Evolutionary conservation across 805 yeast genomes (phyloP).

Genomic region (Saccharomycopsis fermentans): DNA sequence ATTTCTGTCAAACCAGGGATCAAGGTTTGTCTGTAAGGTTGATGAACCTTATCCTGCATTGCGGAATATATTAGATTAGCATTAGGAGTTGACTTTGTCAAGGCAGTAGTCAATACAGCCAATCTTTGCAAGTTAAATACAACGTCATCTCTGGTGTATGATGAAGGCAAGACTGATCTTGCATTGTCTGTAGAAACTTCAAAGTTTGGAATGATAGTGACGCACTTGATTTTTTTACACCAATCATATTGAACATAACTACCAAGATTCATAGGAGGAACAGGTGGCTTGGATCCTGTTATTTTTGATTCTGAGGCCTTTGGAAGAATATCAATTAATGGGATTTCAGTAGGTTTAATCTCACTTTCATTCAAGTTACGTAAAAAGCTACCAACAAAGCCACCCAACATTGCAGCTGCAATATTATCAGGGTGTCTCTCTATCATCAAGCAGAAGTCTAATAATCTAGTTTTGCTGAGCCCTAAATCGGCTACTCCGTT

Average conservation of each 20-base stretch:
- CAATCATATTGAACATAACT: slow-evolving; percentile 78
- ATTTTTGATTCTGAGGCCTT: slow-evolving; percentile 62
- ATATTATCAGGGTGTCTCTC: slow-evolving; percentile 98
- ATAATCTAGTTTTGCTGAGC: slow-evolving; percentile 67
- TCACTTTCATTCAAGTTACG: slow-evolving; percentile 70
- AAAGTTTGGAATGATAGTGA: slow-evolving; percentile 87
- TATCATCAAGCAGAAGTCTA: slow-evolving; percentile 92
- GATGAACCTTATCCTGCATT: slow-evolving; percentile 95
- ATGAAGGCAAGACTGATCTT: slow-evolving; percentile 77
- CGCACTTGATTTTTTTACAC: slow-evolving; percentile 73
- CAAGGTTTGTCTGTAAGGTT: slow-evolving; percentile 87
- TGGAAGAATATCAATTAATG: slow-evolving; percentile 76
- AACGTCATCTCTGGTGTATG: slow-evolving; percentile 70
- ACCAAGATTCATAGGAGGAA: slow-evolving; percentile 83
- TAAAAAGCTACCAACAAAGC: slow-evolving; percentile 91
- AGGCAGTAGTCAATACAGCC: slow-evolving; percentile 85
- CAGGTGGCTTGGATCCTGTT: slow-evolving; percentile 60
- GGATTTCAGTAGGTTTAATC: slow-evolving; percentile 66
- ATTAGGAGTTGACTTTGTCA: slow-evolving; percentile 76
- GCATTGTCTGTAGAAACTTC: slow-evolving; percentile 91
- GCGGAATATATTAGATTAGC: slow-evolving; percentile 80
- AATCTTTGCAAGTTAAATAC: slow-evolving; percentile 89
- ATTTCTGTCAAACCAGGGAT: slow-evolving; percentile 88
- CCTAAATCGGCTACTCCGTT: slow-evolving; percentile 70
- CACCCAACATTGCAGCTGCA: slow-evolving; percentile 98